A percentile compares a stretch with the other conserved stretches of the same genome.
phyloP scores from a whole-genome alignment of 345 rosid genomes.

The Excoecaria agallocha region DNA sequence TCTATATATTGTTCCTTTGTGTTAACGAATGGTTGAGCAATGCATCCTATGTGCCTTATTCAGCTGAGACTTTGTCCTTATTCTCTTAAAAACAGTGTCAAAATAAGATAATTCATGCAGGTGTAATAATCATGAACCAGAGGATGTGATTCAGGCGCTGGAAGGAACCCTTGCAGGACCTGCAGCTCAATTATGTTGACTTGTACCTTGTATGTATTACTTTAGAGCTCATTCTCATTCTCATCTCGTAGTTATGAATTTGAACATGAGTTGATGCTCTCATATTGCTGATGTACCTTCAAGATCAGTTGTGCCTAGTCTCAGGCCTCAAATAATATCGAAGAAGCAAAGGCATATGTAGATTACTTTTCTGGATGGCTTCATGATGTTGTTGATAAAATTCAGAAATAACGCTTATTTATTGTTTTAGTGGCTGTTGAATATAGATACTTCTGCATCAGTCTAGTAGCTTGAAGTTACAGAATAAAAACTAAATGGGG shows the following conservation, averaged over 20 bases:
- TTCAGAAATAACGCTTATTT: neutral
- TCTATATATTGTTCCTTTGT: neutral
- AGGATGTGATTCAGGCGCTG: conserved; percentile 57
- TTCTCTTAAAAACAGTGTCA: neutral
- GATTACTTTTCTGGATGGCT: neutral
- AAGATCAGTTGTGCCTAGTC: neutral
- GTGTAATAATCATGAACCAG: conserved; percentile 59
- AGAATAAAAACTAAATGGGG: neutral
- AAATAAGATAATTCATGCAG: conserved; percentile 26
- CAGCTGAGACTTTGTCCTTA: neutral
- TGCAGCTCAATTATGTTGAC: conserved; percentile 71
- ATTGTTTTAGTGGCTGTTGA: neutral
- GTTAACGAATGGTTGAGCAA: neutral
- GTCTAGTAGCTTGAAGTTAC: neutral
- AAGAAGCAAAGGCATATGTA: no score
- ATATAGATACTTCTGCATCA: neutral
- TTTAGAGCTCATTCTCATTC: neutral
- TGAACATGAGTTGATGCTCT: neutral
- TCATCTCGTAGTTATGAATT: neutral
- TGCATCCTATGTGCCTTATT: neutral
- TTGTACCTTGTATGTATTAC: conserved; percentile 57
- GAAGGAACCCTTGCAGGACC: conserved; percentile 56
- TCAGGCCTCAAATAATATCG: neutral
- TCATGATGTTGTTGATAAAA: neutral
- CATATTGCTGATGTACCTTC: neutral